Evolutionary conservation across 2,329 filamentous ascomycete genomes (phyloP), one percentile per base, ranked within the genome.

Genomic region (Lecanosticta acicola): DNA sequence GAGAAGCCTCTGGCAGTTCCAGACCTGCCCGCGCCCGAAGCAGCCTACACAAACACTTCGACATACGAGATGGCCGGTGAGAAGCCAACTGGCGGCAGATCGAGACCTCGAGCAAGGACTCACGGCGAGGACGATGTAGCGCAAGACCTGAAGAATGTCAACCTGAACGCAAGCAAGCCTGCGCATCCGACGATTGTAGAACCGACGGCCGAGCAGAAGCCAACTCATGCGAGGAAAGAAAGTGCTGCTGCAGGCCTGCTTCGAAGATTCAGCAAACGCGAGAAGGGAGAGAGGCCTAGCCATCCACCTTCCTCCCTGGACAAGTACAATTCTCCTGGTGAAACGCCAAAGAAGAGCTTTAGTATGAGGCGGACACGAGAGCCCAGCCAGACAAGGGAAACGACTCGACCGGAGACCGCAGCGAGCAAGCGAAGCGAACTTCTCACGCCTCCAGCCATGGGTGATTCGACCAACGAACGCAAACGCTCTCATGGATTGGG

Each of bases 71-170:
- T 95, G 77, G 82, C 87, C 0, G 90, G 90, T 14, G 89, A 95
- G 67, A 90, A 83, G 62, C 83, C 87, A 9, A 93, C 87, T 1
- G 87, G 89, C 35, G 87, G 87, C 36, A 78, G 91, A 49, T 84
- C 87, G 26, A 78, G 93, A 40, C 88, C 90, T 5, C 79, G 93
- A 39, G 89, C 93, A 29, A 79, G 93, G 54, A 97, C 93, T 0
- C 91, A 97, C 61, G 93, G 91, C 13, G 93, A 97, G 66, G 91
- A 97, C 52, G 93, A 98, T 47, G 78, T 87, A 9, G 77, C 83
- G 0, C 87, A 94, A 39, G 76, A 77, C 5, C 70, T 85, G 63
- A 84, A 87, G 66, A 80, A 81, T 54, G 68, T 84, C 16, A 80
- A 82, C 53, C 60, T 78, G 20, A 65, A 75, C 34, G 76, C 83